Percentiles rank a stretch among this genome's conserved stretches.
These are phyloP conservation scores for Lichtheimia ornata DNA, from an alignment of 371 early-diverging fungal genomes.

Conservation along the genomic window DNA sequence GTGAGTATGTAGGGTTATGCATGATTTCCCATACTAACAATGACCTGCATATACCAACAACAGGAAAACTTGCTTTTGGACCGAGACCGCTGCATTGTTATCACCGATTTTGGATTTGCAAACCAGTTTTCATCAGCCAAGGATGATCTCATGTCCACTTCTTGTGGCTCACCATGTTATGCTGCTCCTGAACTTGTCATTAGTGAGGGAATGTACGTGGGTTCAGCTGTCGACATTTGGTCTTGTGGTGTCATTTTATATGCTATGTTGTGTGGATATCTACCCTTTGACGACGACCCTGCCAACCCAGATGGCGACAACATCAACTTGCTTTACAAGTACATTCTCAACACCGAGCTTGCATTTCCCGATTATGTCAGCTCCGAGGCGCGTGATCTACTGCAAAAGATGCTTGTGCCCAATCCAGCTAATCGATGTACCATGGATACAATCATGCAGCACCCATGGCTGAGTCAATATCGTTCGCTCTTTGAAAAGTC, in stretches of 20 bases:
- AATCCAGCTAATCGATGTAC: slow-evolving; percentile 86
- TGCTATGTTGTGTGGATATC: slow-evolving; percentile 96
- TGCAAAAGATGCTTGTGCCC: slow-evolving; percentile 90
- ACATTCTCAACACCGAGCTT: slow-evolving; percentile 88
- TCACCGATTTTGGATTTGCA: slow-evolving; percentile 99
- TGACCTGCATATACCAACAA: not conserved
- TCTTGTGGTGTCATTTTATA: slow-evolving; percentile 94
- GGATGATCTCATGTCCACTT: slow-evolving; percentile 85
- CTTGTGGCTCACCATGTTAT: slow-evolving; percentile 98
- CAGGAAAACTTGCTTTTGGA: slow-evolving; percentile 94
- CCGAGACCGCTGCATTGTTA: slow-evolving; percentile 84
- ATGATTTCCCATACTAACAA: too few relatives aligned
- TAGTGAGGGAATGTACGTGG: slow-evolving; percentile 94
- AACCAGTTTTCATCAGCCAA: slow-evolving; percentile 80
- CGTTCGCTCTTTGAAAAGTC: slow-evolving; percentile 31
- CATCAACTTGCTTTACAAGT: slow-evolving; percentile 93
- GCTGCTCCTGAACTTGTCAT: slow-evolving; percentile 98
- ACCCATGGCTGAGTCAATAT: slow-evolving; percentile 65
- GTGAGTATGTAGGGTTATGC: slow-evolving; percentile 59
- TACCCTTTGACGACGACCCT: slow-evolving; percentile 99
- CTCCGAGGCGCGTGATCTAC: slow-evolving; percentile 75
- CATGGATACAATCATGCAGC: slow-evolving; percentile 84
- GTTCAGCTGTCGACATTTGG: slow-evolving; percentile 97
- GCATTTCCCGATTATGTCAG: slow-evolving; percentile 90
- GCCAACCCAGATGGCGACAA: slow-evolving; percentile 95